Evolutionary conservation across 345 rosid species (phyloP).

Genomic region (Ceriops zippeliana): DNA sequence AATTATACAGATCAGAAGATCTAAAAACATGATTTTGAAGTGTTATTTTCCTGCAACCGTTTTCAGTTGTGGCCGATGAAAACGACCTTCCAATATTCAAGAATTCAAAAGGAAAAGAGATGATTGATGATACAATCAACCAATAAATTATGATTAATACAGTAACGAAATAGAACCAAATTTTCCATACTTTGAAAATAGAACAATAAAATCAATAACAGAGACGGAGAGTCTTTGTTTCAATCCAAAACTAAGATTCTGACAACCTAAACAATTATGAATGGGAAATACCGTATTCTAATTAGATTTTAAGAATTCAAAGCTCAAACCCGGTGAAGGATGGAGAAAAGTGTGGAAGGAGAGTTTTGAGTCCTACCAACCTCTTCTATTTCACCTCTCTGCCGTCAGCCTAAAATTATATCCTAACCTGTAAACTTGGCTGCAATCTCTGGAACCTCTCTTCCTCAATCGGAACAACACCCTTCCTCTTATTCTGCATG

Average conservation of each 20-base stretch:
- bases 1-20: too few relatives aligned
- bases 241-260: too few relatives aligned
- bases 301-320: constrained; percentile 10
- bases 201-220: background rate
- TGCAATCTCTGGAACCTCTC: background rate
- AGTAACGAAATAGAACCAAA: background rate
- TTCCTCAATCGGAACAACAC: constrained; percentile 2
- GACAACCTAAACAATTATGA: too few relatives aligned
- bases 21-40: constrained; percentile 6
- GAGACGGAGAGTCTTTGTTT: background rate
- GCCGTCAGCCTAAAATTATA: background rate
- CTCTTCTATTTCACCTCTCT: background rate
- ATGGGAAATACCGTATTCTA: background rate
- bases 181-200: too few relatives aligned
- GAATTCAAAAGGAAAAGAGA: background rate
- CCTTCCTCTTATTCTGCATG: constrained; percentile 23
- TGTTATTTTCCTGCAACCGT: constrained; percentile 26
- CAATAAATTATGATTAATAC: background rate
- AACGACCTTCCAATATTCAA: background rate
- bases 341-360: constrained; percentile 2
- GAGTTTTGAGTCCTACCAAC: constrained; percentile 1
- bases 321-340: background rate
- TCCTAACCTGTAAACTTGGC: background rate
- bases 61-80: background rate
- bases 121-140: too few relatives aligned